Percentiles rank a stretch among this genome's conserved stretches.
phyloP scores from a whole-genome alignment of 306 rosid genomes.

The Castanea crenata region DNA sequence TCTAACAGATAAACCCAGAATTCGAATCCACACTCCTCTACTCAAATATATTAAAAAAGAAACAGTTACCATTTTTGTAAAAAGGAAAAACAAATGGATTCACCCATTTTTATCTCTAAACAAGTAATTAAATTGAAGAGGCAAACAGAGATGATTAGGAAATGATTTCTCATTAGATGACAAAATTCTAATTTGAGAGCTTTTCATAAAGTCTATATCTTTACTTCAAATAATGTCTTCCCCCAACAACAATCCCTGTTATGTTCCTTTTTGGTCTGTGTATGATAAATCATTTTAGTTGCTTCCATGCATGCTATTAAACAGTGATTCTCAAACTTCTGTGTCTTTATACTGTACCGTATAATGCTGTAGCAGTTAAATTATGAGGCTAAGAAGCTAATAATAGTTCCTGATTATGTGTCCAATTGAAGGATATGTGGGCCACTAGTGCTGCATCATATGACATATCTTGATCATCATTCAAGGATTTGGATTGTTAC shows the following conservation, averaged over 20 bases:
- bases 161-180: constrained; percentile 1
- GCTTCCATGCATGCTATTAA: neutral
- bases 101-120: neutral
- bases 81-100: neutral
- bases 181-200: neutral
- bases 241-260: constrained; percentile 1
- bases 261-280: neutral
- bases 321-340: neutral
- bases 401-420: neutral
- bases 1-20: too few species aligned
- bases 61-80: too few species aligned
- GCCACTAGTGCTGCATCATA: neutral
- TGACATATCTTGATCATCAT: neutral
- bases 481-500: neutral
- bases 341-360: too few species aligned
- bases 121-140: neutral
- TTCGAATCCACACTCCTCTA: too few species aligned
- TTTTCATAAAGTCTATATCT: neutral
- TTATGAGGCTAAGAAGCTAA: neutral
- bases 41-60: too few species aligned
- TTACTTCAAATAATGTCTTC: neutral
- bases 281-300: neutral
- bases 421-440: neutral
- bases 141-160: neutral
- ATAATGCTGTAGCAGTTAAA: neutral